Base-by-base conservation (phyloP, 176 grass and related monocot species). In the Triticum urartu region DNA sequence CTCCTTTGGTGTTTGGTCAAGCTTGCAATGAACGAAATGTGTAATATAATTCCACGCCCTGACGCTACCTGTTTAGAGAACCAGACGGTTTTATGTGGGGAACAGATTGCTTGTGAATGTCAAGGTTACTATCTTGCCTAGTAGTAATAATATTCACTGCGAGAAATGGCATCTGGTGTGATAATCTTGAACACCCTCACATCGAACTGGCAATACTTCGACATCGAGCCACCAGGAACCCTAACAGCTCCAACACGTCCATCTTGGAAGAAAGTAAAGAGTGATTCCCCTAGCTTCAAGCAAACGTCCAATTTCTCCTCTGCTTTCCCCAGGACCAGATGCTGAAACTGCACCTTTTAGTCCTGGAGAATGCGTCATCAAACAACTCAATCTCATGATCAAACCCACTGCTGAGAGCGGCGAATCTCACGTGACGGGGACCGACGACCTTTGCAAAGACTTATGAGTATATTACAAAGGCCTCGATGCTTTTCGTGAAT, bases 1-100 rank as follows among this genome's bases (percentile, higher is more conserved):
- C 20, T 81, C 72, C 11, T 80, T 88, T 6, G 71, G 81, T 85
- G 81, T 88, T 91, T 72, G 61, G 71, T 47, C 17, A 65, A 91
- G 71, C 15, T 77, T 60, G 14, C 63, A 65, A 58, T 18, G 28
- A 30, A 30, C 28, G 28, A 30, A 63, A 81, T 83, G 52, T 91
- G 82, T 77, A 88, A 78, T 76, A 88, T 88, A 88, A 84, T 75
- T 11, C 42, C 5, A 7, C 22, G 35, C 63, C 32, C 28, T 26
- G 45, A 59, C 87, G 68, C 21, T 62, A 18, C 47, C 62, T 76
- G 47, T 79, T 56, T 76, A 59, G 83, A 65, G 78, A 85, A 81
- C 30, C 33, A 72, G 56, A 76, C 48, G 64, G 48, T 33, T 77
- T 68, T 69, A 22, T 85, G 70, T 42, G 86, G 75, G 64, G 61